Percentiles rank a stretch among this genome's conserved stretches.
Evolutionary conservation across 2,329 filamentous ascomycete genomes (phyloP).

Genomic region (Fusarium circinatum): DNA sequence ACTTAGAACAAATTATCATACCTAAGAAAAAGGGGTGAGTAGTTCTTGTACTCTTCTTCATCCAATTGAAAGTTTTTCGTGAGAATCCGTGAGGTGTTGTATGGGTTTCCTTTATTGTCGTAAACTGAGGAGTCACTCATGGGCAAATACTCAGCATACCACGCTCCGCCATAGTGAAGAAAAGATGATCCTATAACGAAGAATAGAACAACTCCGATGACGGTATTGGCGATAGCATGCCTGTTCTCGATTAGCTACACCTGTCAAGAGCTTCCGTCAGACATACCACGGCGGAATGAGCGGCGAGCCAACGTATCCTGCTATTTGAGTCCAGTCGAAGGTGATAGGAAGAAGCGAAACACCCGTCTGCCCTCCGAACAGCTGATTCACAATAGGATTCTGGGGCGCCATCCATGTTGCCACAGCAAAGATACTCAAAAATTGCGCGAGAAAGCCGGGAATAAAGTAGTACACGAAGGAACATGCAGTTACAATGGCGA

Average conservation of each 20-base stretch:
- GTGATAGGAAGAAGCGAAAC: conserved; percentile 76
- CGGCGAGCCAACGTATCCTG: conserved; percentile 74
- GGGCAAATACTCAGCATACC: conserved; percentile 72
- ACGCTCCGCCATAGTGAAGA: conserved; percentile 73
- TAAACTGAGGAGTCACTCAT: conserved; percentile 77
- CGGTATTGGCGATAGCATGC: conserved; percentile 78
- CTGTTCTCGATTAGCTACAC: conserved; percentile 43
- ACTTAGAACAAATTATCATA: conserved; percentile 27
- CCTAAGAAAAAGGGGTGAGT: conserved; percentile 75
- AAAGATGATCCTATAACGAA: conserved; percentile 68
- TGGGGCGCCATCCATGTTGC: conserved; percentile 78
- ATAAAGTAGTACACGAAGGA: conserved; percentile 76
- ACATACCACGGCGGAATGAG: conserved; percentile 74
- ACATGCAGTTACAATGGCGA: conserved; percentile 64
- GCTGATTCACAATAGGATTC: conserved; percentile 74
- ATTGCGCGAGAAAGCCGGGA: conserved; percentile 75
- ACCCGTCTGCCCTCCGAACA: conserved; percentile 76
- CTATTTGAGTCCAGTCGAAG: conserved; percentile 80
- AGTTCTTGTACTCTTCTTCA: conserved; percentile 70
- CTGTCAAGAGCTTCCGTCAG: background rate
- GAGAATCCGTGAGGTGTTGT: conserved; percentile 73
- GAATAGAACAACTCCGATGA: conserved; percentile 73
- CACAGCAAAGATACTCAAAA: conserved; percentile 76
- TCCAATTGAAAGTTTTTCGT: conserved; percentile 71
- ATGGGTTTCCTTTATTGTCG: conserved; percentile 73